These are phyloP conservation scores for Entonaema liquescens DNA, from an alignment of 495 filamentous ascomycete species.

Conservation along the genomic window DNA sequence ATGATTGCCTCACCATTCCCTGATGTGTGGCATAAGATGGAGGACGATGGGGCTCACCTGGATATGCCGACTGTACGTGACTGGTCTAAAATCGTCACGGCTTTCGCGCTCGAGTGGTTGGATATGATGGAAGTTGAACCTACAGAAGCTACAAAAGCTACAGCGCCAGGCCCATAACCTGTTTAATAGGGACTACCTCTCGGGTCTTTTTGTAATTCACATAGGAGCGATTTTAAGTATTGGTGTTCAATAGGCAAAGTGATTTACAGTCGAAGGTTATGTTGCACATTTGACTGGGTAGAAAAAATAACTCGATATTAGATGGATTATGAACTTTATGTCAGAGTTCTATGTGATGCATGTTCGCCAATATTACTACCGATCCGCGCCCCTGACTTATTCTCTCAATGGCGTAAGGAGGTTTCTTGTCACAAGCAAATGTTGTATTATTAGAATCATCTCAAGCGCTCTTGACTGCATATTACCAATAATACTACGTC, in stretches of 20 bases:
- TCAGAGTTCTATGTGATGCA: neutral
- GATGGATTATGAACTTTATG: neutral
- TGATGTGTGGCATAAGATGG: conserved; percentile 81
- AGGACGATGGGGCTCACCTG: conserved; percentile 87
- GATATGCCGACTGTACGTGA: conserved; percentile 86
- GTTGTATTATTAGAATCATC: neutral
- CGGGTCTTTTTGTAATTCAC: neutral
- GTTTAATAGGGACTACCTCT: neutral
- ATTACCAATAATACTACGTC: conserved; percentile 5
- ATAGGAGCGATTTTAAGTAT: conserved; percentile 4
- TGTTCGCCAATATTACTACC: neutral
- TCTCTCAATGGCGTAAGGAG: neutral
- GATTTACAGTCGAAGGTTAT: neutral
- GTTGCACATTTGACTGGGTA: neutral
- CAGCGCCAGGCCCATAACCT: conserved; percentile 1
- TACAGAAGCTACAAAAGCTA: conserved; percentile 17
- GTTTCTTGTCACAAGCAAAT: conserved; percentile 6
- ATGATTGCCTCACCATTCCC: conserved; percentile 87
- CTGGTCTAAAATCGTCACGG: conserved; percentile 82
- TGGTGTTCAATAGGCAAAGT: neutral
- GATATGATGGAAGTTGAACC: conserved; percentile 78
- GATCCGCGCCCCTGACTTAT: conserved; percentile 9
- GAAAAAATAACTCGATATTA: neutral
- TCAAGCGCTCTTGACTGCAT: neutral
- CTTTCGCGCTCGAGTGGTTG: conserved; percentile 93